Base-by-base conservation (phyloP, 2,329 filamentous ascomycete genomes). In the Myriosclerotinia curreyana region DNA sequence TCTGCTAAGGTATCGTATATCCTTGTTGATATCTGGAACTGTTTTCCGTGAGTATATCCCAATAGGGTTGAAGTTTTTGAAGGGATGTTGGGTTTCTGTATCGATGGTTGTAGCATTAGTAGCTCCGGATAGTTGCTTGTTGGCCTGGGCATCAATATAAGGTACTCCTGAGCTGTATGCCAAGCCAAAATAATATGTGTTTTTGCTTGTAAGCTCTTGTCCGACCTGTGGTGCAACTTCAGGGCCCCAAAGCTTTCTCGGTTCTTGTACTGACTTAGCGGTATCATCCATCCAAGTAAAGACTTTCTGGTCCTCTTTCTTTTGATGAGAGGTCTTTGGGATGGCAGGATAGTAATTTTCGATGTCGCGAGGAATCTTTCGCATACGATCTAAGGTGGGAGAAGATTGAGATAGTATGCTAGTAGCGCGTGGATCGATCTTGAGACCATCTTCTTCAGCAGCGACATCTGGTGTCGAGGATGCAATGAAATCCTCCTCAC, bases 381-480 rank as follows among this genome's bases (percentile, higher is more conserved):
- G 38, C 17, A 5, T 17, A 5, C 0, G 5, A 44, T 44, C 25
- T 1, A 5, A 15, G 25, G 0, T 2, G 7, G 20, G 20, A 25
- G n/a, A 22, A 22, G 15, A 31, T 1, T 2, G 7, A 28, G 25
- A 14, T 34, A 31, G 3, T 4, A 12, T 2, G 3, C 12, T 15
- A 5, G 38, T 15, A 34, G 7, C 17, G 11, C 14, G 0, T 17
- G 22, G 25, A 8, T 14, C 12, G 2, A 31, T 55, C 2, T 42
- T 0, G 4, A 1, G 1, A 6, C 15, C 17, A 53, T 31, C 5
- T 31, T 31, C 28, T 31, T 31, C 5, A 31, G 28, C 28, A 31
- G 28, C 28, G 28, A 31, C 4, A 31, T 31, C 28, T 31, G 28
- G 28, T 31, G 28, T 4, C 28, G 6, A 31, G 28, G 28, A 31